Conservation (phyloP, 73 alveolate genomes). For the Urostyla sp. region DNA sequence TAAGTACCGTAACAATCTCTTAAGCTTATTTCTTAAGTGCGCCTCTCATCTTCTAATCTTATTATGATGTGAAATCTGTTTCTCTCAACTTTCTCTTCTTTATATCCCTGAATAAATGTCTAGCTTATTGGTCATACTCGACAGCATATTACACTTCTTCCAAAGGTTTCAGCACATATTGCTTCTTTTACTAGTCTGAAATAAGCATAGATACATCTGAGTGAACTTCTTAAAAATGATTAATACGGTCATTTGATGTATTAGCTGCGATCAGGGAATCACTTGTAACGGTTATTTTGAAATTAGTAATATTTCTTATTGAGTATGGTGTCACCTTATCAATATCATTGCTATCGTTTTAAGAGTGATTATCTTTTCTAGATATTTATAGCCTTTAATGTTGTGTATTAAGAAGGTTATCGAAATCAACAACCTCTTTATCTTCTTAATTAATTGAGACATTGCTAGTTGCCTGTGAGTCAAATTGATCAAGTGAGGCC, state of each 20-base stretch:
- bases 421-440: neutral
- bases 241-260: neutral
- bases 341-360: neutral
- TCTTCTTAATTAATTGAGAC: neutral
- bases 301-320: slow-evolving; percentile 15
- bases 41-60: no score
- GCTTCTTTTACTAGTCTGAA: no score
- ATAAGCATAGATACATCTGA: neutral
- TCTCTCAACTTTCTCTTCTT: no score
- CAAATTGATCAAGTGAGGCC: no score
- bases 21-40: no score
- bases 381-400: slow-evolving; percentile 11
- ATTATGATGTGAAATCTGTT: no score
- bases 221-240: neutral
- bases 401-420: neutral
- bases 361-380: no score
- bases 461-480: neutral
- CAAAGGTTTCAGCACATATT: slow-evolving; percentile 5
- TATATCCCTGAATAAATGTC: no score
- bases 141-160: slow-evolving; percentile 25
- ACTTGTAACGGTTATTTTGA: slow-evolving; percentile 10
- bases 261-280: neutral
- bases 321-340: slow-evolving; percentile 45
- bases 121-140: no score
- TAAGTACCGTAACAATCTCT: no score